Conservation (phyloP, 495 filamentous ascomycete genomes). For the Antarctomyces pellizariae region DNA sequence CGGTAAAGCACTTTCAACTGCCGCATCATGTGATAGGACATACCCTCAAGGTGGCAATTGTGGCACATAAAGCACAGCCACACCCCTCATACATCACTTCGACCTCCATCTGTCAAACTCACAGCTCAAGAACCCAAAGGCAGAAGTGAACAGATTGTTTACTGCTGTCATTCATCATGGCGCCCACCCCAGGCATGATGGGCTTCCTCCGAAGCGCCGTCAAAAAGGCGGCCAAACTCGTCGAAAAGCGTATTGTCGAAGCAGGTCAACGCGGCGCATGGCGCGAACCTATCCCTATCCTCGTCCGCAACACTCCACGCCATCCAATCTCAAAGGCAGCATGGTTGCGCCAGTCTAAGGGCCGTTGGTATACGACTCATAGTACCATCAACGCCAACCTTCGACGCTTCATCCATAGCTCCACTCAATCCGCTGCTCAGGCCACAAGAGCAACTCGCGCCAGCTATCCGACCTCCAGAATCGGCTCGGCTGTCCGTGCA, state of each 20-base stretch:
- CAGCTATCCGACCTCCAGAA: slow-evolving; percentile 38
- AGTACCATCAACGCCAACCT: slow-evolving; percentile 31
- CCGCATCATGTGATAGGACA: too few relatives aligned
- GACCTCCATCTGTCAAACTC: too few relatives aligned
- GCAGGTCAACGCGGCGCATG: slow-evolving; percentile 24
- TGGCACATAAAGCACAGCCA: too few relatives aligned
- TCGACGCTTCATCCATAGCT: slow-evolving; percentile 36
- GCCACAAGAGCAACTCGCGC: slow-evolving; percentile 31
- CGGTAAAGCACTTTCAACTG: too few relatives aligned
- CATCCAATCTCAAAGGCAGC: slow-evolving; percentile 55
- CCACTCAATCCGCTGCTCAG: slow-evolving; percentile 10
- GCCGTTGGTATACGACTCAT: slow-evolving; percentile 47
- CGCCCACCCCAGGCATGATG: slow-evolving; percentile 6
- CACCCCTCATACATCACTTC: too few relatives aligned
- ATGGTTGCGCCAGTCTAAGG: slow-evolving; percentile 45
- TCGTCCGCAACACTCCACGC: slow-evolving; percentile 25
- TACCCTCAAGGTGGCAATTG: too few relatives aligned
- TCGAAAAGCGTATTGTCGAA: slow-evolving; percentile 36
- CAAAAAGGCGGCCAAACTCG: slow-evolving; percentile 33
- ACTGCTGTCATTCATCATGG: slow-evolving; percentile 1
- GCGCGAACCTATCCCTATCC: slow-evolving; percentile 23
- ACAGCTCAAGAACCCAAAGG: too few relatives aligned
- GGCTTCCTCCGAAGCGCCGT: slow-evolving; percentile 49
- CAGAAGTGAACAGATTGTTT: too few relatives aligned
- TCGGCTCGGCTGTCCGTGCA: slow-evolving; percentile 38